Base-by-base conservation (phyloP, 2,329 filamentous ascomycete genomes). In the Aspergillus flavus region DNA sequence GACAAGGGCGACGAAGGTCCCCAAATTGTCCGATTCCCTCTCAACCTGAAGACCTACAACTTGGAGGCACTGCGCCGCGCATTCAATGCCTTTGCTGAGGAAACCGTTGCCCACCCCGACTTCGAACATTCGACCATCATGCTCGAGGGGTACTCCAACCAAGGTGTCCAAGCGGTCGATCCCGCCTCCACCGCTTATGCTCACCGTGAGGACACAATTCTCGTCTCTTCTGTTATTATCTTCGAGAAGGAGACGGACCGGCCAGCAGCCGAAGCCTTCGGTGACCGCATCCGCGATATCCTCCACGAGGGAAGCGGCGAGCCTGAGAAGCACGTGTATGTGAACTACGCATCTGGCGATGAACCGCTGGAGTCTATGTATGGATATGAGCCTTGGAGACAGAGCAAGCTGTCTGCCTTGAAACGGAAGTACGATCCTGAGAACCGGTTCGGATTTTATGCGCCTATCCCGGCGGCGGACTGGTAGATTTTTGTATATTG, bases 281-380 rank as follows among this genome's bases (percentile, higher is more conserved):
- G 81, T 3, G 75, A 80, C 26, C 59, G 71, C 62, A 64, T 82
- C 5, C 76, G 81, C 4, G 57, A 78, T 5, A 74, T 80, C 6
- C 70, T 84, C 6, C 69, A 74, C 46, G 62, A 72, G 11, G 76
- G 71, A 0, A 79, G 69, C 56, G 81, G 77, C 3, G 61, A 72
- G 28, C 59, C 68, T 1, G 68, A 75, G 36, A 48, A 79, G 57
- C 73, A 79, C 61, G 70, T 76, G 0, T 85, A 86, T 61, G 77
- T 85, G 58, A 86, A 87, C 71, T 87, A 85, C 66, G 84, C 83
- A 0, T 78, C 78, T 58, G 84, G 84, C 1, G 75, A 81, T 10
- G 83, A 86, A 73, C 69, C 71, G 1, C 68, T 74, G 0, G 61
- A 73, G 56, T 70, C 74, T 2, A 76, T 79, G 74, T 87, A 87